Base-by-base conservation (phyloP, 768 basidiomycete genomes). In the Imleria badia region DNA sequence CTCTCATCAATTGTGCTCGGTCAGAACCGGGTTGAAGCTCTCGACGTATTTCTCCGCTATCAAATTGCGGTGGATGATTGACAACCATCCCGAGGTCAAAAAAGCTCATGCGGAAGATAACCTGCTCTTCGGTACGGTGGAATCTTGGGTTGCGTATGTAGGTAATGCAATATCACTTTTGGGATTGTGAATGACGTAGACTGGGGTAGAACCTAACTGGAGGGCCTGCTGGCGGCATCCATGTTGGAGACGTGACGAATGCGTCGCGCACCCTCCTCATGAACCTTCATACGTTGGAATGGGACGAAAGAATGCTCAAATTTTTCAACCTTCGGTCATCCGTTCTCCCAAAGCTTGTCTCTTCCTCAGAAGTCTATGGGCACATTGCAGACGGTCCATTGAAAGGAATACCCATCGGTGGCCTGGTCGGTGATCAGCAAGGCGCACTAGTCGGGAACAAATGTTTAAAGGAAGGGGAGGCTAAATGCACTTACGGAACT, bases 31-130 rank as follows among this genome's bases (percentile, higher is more conserved):
- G 33, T 82, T 97, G 36, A 91, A 89, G n/a, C 78, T 98, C 9
- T 97, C 95, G 15, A 98, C 96, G 0, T 99, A 99, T 75, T 99
- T 99, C 75, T 97, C 95, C 22, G 96, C 89, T 17, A 87, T 97
- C 70, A 98, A 98, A 74, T 78, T 97, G 58, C 84, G 90, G 42
- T 99, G 96, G 96, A 93, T 99, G 89, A 84, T 96, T 57, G 90
- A 96, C 69, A 85, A 98, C 67, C 73, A 87, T 65, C 78, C 80
- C 5, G 82, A 85, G 30, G 93, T 98, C 51, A 72, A 78, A 33
- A 77, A 81, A 40, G 95, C 97, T 0, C 87, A 94, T 66, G 84
- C 88, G 36, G 73, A 81, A 35, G 92, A 93, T 70, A 81, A 91
- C 55, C 80, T 98, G 13, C 75, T 87, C 20, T 94, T 98, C 65